Evolutionary conservation across 1,139 yeast genomes (phyloP), one percentile per base, ranked within the genome.

Genomic region (Kazachstania sp.): DNA sequence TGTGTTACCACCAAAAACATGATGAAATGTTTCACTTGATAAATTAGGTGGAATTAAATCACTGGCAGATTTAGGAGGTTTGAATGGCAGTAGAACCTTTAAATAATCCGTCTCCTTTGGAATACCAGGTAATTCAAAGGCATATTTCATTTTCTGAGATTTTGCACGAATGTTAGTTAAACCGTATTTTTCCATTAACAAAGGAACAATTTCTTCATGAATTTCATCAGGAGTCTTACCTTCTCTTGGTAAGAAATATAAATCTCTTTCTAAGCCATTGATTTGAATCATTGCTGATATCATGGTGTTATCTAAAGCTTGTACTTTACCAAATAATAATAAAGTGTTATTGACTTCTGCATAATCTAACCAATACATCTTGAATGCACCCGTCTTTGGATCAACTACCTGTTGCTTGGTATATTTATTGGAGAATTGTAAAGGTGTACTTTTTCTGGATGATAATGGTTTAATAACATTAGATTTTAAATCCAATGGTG

Each of bases 351-450:
- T 87, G 19, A 83, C 77, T 61, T 92, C 97, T 41, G 85, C 75
- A 64, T 81, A 88, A 64, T 94, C 99, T 37, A 85, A 69, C 97
- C 97, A 94, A 63, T 77, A 92, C 81, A 92, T 81, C 57, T 78
- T 77, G 60, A 88, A 74, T 3, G 74, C 62, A 44, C 72, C 75
- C 2, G 73, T 72, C 1, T 68, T 69, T 3, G 67, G 61, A 18
- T 67, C 68, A 2, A 70, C 63, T 20, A 79, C 66, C 41, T 75
- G 69, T 8, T 70, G 72, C 53, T 73, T 73, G 11, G 73, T 74
- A 39, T 78, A 55, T 54, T 78, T 79, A 41, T 77, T 69, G 7
- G 71, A 71, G 2, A 55, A 48, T 3, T 49, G 38, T 32, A 52
- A 43, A 11, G 73, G 66, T 4, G 53, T 51, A 3, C 54, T 47